phyloP scores from a whole-genome alignment of 768 basidiomycete species.

The Tulasnella sp. region DNA sequence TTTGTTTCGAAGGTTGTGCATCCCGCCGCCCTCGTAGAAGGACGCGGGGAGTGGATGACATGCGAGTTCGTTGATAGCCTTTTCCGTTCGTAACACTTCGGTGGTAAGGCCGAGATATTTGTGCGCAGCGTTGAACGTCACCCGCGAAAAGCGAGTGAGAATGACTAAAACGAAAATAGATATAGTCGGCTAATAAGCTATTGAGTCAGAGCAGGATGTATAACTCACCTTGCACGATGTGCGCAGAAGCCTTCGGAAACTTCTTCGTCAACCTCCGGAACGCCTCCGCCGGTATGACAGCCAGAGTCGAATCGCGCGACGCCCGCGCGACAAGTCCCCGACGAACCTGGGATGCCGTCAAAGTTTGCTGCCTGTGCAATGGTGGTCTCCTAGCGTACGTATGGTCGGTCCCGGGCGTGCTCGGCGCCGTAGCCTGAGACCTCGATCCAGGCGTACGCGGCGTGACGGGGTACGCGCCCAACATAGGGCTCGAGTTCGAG shows the following conservation, averaged over 20 bases:
- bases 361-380: background rate
- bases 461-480: background rate
- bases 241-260: conserved; percentile 93
- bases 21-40: conserved; percentile 88
- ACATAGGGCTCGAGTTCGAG: background rate
- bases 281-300: conserved; percentile 98
- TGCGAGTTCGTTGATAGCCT: conserved; percentile 93
- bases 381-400: conserved; percentile 14
- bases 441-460: background rate
- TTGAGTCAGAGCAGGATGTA: background rate
- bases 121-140: conserved; percentile 96
- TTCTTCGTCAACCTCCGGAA: conserved; percentile 90
- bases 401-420: conserved; percentile 13
- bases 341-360: background rate
- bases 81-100: conserved; percentile 92
- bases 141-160: conserved; percentile 88
- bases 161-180: conserved; percentile 48
- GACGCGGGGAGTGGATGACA: conserved; percentile 85
- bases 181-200: background rate
- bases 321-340: conserved; percentile 83
- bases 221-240: conserved; percentile 76
- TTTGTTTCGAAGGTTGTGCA: conserved; percentile 81
- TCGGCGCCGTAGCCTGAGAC: background rate
- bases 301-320: conserved; percentile 85
- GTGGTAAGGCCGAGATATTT: conserved; percentile 90